Base-by-base conservation (phyloP, 441 rosid genomes). In the Rhodomyrtus psidioides region DNA sequence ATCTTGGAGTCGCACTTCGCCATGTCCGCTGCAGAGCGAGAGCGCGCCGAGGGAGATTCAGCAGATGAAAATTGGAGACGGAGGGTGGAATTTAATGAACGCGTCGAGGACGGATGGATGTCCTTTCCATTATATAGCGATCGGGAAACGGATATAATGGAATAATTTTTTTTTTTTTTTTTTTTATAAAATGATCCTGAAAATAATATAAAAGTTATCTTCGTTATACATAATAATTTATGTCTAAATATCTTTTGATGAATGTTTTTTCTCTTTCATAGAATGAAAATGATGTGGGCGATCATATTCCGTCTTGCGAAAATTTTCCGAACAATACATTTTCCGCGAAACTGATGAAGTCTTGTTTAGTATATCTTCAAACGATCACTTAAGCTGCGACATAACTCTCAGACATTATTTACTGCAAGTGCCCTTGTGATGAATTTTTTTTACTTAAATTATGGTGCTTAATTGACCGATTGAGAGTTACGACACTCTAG, bases 1-100 rank as follows among this genome's bases (percentile, higher is more conserved):
- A 84, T 56, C 75, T 87, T 86, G 82, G 34, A 21, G 59, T 30
- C 59, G 84, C 6, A 86, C 89, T 86, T 91, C 93, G 86, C 93
- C 91, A 90, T 91, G 82, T 89, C 44, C 83, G 3, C 28, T 49
- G 27, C 51, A 34, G 58, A 8, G 26, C 57, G 57, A 46, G 51
- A 46, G 51, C 51, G 54, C 16, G 54, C 4, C 4, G 55, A 53
- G 19, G 19, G 55, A 51, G 53, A 51, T 51, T 51, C 4, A 16
- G 53, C 53, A 51, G 53, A 51, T 12, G 53, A 12, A 51, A 12
- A 49, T 49, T 9, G 51, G 51, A 49, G 51, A 49, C 51, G 58
- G 59, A 23, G 2, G 13, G 59, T 24, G 59, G 59, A 23, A 26
- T 9, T 12, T 24, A 56, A 24, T 56, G 59, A 56, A 9, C 4